phyloP scores from a whole-genome alignment of 495 filamentous ascomycete genomes.

The Pseudevernia furfuracea region DNA sequence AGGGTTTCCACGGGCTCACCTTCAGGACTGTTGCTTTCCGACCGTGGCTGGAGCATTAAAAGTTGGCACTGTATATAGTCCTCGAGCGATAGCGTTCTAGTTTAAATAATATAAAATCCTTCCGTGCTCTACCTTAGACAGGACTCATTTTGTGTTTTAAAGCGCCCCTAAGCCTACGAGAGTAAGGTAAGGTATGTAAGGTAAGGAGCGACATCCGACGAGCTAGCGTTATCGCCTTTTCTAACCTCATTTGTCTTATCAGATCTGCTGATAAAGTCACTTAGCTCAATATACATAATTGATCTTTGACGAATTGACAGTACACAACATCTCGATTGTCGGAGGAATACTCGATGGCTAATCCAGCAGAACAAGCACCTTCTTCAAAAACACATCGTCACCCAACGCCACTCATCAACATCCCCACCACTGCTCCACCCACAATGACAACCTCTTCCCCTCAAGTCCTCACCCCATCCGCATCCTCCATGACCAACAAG shows the following conservation, averaged over 20 bases:
- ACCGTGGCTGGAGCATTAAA: not conserved
- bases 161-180: too few species aligned
- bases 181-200: too few species aligned
- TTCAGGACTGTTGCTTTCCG: not conserved
- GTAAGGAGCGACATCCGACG: not conserved
- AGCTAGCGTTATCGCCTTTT: too few species aligned
- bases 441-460: slow-evolving; percentile 13
- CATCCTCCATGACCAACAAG: slow-evolving; percentile 28
- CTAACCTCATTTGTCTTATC: not conserved
- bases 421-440: not conserved
- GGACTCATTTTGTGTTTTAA: too few species aligned
- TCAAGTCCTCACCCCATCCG: slow-evolving; percentile 28
- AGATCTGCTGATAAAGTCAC: not conserved
- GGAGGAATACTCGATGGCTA: not conserved
- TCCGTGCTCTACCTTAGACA: too few species aligned
- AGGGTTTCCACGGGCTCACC: not conserved
- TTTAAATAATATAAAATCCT: not conserved
- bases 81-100: not conserved
- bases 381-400: not conserved
- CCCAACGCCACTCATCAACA: not conserved
- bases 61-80: not conserved
- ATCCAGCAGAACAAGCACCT: not conserved
- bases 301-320: too few species aligned
- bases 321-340: too few species aligned
- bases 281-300: too few species aligned